Evolutionary conservation across 2,329 filamentous ascomycete species (phyloP), one percentile per base, ranked within the genome.

Genomic region (Neophaeococcomyces aloes): DNA sequence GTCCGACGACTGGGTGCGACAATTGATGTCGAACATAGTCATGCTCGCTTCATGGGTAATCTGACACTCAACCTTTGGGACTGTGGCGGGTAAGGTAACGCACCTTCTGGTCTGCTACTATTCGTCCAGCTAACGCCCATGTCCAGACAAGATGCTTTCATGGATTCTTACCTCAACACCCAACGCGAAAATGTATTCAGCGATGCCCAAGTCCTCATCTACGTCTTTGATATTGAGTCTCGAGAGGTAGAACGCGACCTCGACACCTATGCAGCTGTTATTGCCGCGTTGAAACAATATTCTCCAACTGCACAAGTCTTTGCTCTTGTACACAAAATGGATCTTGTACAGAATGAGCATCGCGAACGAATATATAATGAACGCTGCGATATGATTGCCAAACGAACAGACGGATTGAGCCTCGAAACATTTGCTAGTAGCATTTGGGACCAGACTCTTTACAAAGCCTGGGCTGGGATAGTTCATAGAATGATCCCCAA

Each of bases 401-500:
- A 79, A 51, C 85, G 86, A 58, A 88, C 84, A 44, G 74, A 77
- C 45, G 65, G 71, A 14, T 78, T 94, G 60, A 76, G 81, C 51
- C 74, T 95, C 48, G 85, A 86, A 46, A 87, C 88, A 47, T 96
- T 94, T 61, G 85, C 87, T 7, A 96, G 89, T 25, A 94, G 85
- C 43, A 98, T 98, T 59, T 98, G 91, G 91, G 91, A 98, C 59
- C 91, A 98, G 68, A 93, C 84, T 44, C 71, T 98, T 29, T 98
- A 96, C 72, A 94, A 94, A 65, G 91, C 91, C 1, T 98, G 91
- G 91, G 91, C 91, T 0, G 86, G 85, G 60, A 95, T 98, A 56
- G 95, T 98, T 48, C 91, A 98, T 70, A 88, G 89, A 60, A 74
- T 98, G 35, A 91, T 96, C n/a, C 91, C 91, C 3, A 96, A 96